These are phyloP conservation scores for Mariannaea sp. DNA, from an alignment of 2,329 filamentous ascomycete genomes.

Conservation along the genomic window DNA sequence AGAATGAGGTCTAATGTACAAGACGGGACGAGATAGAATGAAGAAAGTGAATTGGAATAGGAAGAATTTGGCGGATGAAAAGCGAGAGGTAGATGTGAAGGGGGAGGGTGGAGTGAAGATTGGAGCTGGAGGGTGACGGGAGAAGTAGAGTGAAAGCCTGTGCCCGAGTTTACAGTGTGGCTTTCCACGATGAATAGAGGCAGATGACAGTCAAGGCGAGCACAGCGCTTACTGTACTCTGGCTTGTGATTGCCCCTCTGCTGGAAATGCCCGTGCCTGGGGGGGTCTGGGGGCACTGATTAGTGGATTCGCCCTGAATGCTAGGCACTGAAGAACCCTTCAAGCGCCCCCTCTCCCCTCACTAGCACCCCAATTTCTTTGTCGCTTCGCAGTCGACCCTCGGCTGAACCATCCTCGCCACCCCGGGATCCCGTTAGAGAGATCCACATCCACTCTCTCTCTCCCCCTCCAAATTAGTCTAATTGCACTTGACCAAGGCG, in stretches of 20 bases:
- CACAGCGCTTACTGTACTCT: background rate
- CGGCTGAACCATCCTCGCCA: background rate
- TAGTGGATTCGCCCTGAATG: too few relatives aligned
- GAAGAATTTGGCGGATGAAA: background rate
- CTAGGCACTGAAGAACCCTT: too few relatives aligned
- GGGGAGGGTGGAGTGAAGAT: background rate
- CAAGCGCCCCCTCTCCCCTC: too few relatives aligned
- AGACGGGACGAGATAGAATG: background rate
- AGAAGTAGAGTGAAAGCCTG: too few relatives aligned
- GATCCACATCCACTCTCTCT: background rate
- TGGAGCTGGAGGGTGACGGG: too few relatives aligned
- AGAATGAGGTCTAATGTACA: background rate
- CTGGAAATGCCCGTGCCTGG: too few relatives aligned
- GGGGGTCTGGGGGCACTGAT: too few relatives aligned
- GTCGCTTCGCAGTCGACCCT: too few relatives aligned
- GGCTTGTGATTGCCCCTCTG: slow-evolving; percentile 7
- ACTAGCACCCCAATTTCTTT: too few relatives aligned
- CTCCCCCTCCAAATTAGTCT: too few relatives aligned
- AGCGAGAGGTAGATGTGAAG: background rate
- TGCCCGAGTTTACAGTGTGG: too few relatives aligned
- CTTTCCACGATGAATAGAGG: background rate
- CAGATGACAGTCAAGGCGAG: too few relatives aligned
- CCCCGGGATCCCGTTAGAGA: background rate
- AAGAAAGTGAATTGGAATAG: background rate
- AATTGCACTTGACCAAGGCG: slow-evolving; percentile 17